Evolutionary conservation across 2,329 filamentous ascomycete species (phyloP).

Genomic region (Neocucurbitaria cava): DNA sequence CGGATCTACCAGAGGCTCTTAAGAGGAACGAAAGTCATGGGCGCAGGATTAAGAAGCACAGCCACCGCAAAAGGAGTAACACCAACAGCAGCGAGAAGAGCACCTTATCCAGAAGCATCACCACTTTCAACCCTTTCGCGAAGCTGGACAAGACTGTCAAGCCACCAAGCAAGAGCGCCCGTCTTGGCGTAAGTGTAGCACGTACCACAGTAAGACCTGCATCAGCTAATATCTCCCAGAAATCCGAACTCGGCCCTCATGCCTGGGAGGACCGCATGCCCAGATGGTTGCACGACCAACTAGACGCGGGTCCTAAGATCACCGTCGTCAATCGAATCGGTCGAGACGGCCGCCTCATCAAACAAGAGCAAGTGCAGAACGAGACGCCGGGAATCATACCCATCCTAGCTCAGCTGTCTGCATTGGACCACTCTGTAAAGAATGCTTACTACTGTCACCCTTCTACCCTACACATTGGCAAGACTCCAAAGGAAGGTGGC

Average conservation of each 20-base stretch:
- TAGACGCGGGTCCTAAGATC: conserved; percentile 51
- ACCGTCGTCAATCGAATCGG: conserved; percentile 50
- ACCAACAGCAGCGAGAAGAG: conserved; percentile 44
- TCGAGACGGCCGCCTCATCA: conserved; percentile 51
- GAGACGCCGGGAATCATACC: conserved; percentile 55
- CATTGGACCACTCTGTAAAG: conserved; percentile 68
- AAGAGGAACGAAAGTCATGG: conserved; percentile 22
- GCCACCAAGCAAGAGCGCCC: conserved; percentile 38
- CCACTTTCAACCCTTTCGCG: conserved; percentile 43
- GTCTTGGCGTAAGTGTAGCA: conserved; percentile 43
- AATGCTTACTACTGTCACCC: conserved; percentile 83
- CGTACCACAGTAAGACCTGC: not conserved
- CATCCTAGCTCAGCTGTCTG: conserved; percentile 56
- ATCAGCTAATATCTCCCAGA: conserved; percentile 37
- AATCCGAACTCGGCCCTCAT: conserved; percentile 55
- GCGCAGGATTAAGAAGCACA: conserved; percentile 32
- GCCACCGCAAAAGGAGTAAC: conserved; percentile 31
- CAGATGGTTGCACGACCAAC: conserved; percentile 49
- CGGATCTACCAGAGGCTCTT: conserved; percentile 24
- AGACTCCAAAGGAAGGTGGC: conserved; percentile 79
- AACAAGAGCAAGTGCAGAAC: conserved; percentile 52
- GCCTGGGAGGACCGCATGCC: conserved; percentile 58
- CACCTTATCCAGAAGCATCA: conserved; percentile 44
- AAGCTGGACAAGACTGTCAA: conserved; percentile 34
- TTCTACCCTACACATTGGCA: conserved; percentile 78